These are phyloP conservation scores for Fragaria vesca DNA, from an alignment of 306 rosid species.

Conservation along the genomic window DNA sequence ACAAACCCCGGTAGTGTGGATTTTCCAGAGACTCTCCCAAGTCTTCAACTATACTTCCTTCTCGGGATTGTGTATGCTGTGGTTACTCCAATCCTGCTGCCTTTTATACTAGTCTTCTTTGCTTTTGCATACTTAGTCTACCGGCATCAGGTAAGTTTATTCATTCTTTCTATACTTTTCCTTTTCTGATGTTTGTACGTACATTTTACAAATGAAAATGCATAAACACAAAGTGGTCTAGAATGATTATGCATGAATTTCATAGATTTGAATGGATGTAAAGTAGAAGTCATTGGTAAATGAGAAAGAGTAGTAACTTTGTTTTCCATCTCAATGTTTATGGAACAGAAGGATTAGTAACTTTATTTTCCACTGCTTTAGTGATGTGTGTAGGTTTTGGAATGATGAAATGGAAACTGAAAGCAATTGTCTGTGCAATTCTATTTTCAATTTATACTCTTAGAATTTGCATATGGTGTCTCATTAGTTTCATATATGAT, in stretches of 20 bases:
- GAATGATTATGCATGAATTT: not conserved
- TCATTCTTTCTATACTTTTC: conserved; percentile 7
- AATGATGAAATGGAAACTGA: not conserved
- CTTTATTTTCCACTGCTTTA: not conserved
- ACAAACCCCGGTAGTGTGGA: conserved; percentile 91
- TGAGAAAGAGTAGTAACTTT: not conserved
- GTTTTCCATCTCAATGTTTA: not conserved
- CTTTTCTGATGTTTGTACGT: not conserved
- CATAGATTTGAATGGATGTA: not conserved
- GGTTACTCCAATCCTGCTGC: conserved; percentile 92
- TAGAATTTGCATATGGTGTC: not conserved
- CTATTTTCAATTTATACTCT: no score
- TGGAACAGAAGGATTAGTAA: not conserved
- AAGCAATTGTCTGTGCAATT: not conserved
- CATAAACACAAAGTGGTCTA: not conserved
- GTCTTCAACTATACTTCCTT: conserved; percentile 89
- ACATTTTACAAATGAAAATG: not conserved
- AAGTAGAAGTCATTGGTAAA: not conserved
- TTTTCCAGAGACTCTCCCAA: conserved; percentile 84
- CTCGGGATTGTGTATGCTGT: conserved; percentile 93
- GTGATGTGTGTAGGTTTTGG: not conserved
- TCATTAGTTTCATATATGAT: conserved; percentile 10
- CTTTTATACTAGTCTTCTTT: conserved; percentile 91
- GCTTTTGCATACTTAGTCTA: conserved; percentile 92
- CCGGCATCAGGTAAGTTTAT: conserved; percentile 88